A percentile compares a stretch with the other conserved stretches of the same genome.
phyloP scores from a whole-genome alignment of 345 rosid genomes.

The Arabidopsis arenosa region DNA sequence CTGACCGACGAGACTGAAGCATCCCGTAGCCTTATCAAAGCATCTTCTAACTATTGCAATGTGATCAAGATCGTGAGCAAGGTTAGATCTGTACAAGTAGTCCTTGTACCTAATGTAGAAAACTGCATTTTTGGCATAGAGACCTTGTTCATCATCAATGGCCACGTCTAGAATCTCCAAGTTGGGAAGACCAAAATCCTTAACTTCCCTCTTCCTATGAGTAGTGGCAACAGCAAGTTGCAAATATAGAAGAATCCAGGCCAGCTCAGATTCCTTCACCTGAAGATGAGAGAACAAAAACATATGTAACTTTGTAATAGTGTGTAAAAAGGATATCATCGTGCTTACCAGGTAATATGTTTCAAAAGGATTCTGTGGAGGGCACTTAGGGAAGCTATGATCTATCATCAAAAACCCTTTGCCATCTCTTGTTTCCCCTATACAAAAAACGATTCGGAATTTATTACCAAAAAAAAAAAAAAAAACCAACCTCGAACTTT shows the following conservation, averaged over 20 bases:
- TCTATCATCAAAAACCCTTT: not conserved
- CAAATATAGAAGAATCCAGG: constrained; percentile 5
- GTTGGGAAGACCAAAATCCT: not conserved
- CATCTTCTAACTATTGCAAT: not conserved
- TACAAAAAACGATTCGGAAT: not conserved
- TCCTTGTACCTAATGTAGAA: not conserved
- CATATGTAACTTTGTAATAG: not conserved
- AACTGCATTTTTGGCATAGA: not conserved
- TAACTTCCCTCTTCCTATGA: not conserved
- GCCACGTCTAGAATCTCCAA: not conserved
- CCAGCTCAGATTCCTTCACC: not conserved
- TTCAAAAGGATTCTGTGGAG: constrained; percentile 13
- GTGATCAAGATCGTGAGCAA: not conserved
- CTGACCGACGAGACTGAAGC: not conserved
- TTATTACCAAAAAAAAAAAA: too few relatives aligned
- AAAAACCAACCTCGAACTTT: not conserved
- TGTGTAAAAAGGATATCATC: too few relatives aligned
- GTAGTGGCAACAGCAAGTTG: constrained; percentile 6
- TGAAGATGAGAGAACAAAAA: not conserved
- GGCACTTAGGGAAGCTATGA: not conserved
- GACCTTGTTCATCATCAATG: not conserved
- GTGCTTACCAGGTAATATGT: not conserved
- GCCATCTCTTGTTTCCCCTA: not conserved
- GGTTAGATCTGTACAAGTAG: not conserved
- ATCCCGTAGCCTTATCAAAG: not conserved